These are phyloP conservation scores for Pichia deserticola DNA, from an alignment of 805 yeast genomes.

Conservation along the genomic window DNA sequence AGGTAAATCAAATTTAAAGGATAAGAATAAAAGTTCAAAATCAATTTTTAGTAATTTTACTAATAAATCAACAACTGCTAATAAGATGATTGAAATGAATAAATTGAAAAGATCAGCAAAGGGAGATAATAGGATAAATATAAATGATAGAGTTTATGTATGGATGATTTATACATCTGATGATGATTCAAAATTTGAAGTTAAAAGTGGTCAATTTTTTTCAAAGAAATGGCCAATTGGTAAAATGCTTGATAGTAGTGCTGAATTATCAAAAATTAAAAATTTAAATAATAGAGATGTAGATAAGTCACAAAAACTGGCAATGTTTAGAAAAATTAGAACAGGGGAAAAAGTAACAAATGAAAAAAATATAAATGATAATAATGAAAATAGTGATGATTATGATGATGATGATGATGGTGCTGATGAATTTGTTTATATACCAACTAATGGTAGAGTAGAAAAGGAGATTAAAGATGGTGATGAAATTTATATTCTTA, in stretches of 20 bases:
- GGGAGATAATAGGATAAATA: constrained; percentile 42
- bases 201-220: constrained; percentile 32
- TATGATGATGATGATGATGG: constrained; percentile 9
- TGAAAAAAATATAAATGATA: neutral
- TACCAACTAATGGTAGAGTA: constrained; percentile 35
- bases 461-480: constrained; percentile 37
- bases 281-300: constrained; percentile 43
- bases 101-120: constrained; percentile 39
- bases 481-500: constrained; percentile 44
- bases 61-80: neutral
- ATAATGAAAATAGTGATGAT: constrained; percentile 7
- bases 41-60: constrained; percentile 2
- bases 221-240: constrained; percentile 57
- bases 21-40: neutral
- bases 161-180: constrained; percentile 38
- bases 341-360: constrained; percentile 14
- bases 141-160: constrained; percentile 40
- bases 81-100: constrained; percentile 29
- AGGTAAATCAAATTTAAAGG: neutral
- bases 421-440: constrained; percentile 18
- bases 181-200: constrained; percentile 10
- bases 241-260: constrained; percentile 45
- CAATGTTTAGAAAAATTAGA: constrained; percentile 35
- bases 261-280: constrained; percentile 38
- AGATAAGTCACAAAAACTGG: constrained; percentile 35